phyloP scores from a whole-genome alignment of 768 basidiomycete species.

The Mycena pura region DNA sequence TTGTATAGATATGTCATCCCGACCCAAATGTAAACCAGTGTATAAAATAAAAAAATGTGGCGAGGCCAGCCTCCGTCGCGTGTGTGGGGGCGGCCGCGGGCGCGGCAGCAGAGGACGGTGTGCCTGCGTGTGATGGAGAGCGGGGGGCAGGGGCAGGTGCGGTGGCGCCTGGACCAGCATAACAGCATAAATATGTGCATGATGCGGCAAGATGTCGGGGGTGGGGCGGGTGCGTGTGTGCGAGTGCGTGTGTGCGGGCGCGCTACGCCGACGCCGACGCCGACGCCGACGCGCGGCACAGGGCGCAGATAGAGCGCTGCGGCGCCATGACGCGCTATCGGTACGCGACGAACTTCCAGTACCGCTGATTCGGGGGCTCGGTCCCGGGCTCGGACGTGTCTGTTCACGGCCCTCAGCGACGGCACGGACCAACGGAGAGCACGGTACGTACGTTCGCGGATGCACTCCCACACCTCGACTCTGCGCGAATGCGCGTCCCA shows the following conservation, averaged over 20 bases:
- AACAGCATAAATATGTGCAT: not conserved
- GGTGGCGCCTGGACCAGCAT: not conserved
- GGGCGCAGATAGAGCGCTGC: not conserved
- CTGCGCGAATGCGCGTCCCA: slow-evolving; percentile 73
- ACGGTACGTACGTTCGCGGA: slow-evolving; percentile 58
- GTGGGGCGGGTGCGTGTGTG: not conserved
- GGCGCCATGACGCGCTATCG: slow-evolving; percentile 46
- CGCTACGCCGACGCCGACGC: not conserved
- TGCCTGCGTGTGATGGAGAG: not conserved
- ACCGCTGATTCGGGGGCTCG: slow-evolving; percentile 49
- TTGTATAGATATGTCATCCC: slow-evolving; percentile 4
- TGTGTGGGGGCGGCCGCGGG: slow-evolving; percentile 11
- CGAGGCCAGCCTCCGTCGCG: not conserved
- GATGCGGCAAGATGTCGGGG: not conserved
- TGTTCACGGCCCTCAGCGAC: too few species aligned
- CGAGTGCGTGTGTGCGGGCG: not conserved
- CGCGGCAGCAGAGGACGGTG: not conserved
- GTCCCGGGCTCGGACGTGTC: slow-evolving; percentile 68
- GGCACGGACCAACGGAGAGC: slow-evolving; percentile 6
- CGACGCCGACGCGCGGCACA: not conserved
- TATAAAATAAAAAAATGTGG: not conserved
- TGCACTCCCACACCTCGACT: slow-evolving; percentile 81
- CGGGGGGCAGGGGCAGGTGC: not conserved
- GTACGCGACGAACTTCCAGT: slow-evolving; percentile 57
- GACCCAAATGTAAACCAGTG: not conserved